Percentiles rank a stretch among this genome's conserved stretches.
Conservation (phyloP, 139 green algal species). For the Micractinium sp. region DNA sequence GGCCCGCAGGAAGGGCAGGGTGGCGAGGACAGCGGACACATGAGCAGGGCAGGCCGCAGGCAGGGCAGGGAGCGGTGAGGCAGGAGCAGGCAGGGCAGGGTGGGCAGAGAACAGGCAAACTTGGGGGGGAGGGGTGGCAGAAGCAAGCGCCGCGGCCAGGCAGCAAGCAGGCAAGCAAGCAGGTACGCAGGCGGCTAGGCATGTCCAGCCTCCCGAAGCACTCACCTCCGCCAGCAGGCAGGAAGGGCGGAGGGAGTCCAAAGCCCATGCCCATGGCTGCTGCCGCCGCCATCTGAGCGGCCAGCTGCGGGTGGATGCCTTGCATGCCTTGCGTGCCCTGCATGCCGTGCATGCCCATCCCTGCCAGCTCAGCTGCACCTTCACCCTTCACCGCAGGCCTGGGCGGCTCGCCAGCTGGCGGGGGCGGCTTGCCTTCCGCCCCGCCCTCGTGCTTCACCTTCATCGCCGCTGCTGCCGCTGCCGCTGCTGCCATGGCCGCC, state of each 20-base stretch:
- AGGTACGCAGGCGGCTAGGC: not conserved
- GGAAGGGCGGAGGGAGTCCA: not conserved
- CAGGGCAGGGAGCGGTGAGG: not conserved
- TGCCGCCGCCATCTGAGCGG: not conserved
- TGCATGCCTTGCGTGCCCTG: not conserved
- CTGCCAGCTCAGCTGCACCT: too few species aligned
- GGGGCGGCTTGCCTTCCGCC: not conserved
- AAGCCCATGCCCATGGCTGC: not conserved
- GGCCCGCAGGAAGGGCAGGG: too few species aligned
- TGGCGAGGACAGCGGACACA: too few species aligned
- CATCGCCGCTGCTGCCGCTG: not conserved
- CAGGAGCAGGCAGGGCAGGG: not conserved
- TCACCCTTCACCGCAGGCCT: not conserved
- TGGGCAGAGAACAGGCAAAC: too few species aligned
- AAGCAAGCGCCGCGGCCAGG: not conserved
- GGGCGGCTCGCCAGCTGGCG: not conserved
- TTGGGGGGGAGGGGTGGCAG: too few species aligned
- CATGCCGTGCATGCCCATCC: not conserved
- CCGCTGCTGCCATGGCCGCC: not conserved
- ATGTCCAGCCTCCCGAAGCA: conserved; percentile 52
- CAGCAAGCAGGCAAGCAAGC: not conserved
- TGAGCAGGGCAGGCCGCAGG: too few species aligned
- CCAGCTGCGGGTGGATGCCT: not conserved
- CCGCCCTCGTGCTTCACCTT: too few species aligned
- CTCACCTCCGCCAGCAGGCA: not conserved